Evolutionary conservation across 2,329 filamentous ascomycete species (phyloP).

Genomic region (Whalleya microplaca): DNA sequence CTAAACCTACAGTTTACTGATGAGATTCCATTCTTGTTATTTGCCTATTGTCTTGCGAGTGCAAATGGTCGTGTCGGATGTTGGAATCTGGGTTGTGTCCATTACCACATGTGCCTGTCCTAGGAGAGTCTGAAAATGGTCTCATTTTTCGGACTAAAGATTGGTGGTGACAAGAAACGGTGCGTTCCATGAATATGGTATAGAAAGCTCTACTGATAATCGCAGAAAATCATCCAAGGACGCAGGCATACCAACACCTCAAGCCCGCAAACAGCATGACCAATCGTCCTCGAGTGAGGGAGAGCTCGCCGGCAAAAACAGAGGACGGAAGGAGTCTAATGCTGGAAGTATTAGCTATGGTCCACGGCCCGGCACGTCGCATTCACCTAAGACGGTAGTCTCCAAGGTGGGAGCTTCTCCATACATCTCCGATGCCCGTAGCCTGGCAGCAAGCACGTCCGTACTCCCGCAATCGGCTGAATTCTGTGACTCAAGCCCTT

Average conservation of each 20-base stretch:
- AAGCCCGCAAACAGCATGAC: slow-evolving; percentile 14
- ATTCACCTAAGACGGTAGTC: slow-evolving; percentile 36
- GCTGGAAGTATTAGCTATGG: slow-evolving; percentile 18
- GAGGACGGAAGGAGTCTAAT: slow-evolving; percentile 7
- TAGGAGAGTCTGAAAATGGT: slow-evolving; percentile 48
- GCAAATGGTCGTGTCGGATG: background rate
- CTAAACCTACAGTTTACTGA: slow-evolving; percentile 4
- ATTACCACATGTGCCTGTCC: background rate
- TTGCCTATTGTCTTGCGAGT: background rate
- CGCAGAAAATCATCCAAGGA: slow-evolving; percentile 42
- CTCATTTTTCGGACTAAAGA: slow-evolving; percentile 61
- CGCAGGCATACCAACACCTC: slow-evolving; percentile 32
- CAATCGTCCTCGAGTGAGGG: slow-evolving; percentile 9
- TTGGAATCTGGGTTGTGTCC: slow-evolving; percentile 3
- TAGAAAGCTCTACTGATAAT: slow-evolving; percentile 18
- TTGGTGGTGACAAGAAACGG: slow-evolving; percentile 61
- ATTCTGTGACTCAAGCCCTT: slow-evolving; percentile 21
- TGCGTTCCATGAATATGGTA: slow-evolving; percentile 41
- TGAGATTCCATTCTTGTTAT: background rate
- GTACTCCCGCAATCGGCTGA: slow-evolving; percentile 42
- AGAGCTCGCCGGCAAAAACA: slow-evolving; percentile 18
- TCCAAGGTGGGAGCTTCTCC: slow-evolving; percentile 26
- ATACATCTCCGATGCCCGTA: slow-evolving; percentile 42
- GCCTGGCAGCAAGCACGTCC: slow-evolving; percentile 49
- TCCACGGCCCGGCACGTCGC: slow-evolving; percentile 46